Evolutionary conservation across 192 early-diverging fungal species (phyloP), one percentile per base, ranked within the genome.

Genomic region (Rhizophagus sp.): DNA sequence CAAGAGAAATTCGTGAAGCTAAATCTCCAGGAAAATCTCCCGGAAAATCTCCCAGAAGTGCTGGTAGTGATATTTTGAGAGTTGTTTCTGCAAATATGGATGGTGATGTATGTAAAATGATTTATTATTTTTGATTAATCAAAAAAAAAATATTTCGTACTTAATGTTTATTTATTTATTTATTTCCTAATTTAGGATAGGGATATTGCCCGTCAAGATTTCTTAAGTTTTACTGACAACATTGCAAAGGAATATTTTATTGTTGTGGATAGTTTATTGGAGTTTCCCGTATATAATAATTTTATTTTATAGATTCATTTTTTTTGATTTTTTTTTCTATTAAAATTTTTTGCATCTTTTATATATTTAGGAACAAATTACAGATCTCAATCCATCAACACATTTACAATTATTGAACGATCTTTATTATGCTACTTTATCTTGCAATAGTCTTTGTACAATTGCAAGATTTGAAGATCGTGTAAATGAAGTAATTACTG

Each of bases 161-260:
- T 69, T 36, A 39, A n/a, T n/a, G n/a, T 6, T 69, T 19, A 33
- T 17, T 71, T 13, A 52, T 49, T 72, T 36, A 30, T 30, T 30
- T 30, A 30, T 36, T 5, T 36, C 36, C 36, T 49, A 25, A 44
- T 72, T 50, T 27, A 72, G 78, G 78, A 87, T 74, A 81, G 67
- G 73, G 81, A 81, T 13, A 66, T 78, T 41, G 83, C 83, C 17
- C 75, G 76, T 4, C 49, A 50, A 25, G 82, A 86, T 22, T 79
- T 90, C 24, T 76, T 82, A 19, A 67, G 81, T 27, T 81, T 84
- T 9, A 72, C 88, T 22, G 82, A 86, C 3, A 73, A 73, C 11
- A 79, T 85, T 25, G 79, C 85, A 22, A 83, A 87, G 34, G n/a
- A 80, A n/a, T 92, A 86, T 64, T 81, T 92, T 22, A 82, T 84